phyloP scores from a whole-genome alignment of 1,139 yeast species.

The Candida smagusa region DNA sequence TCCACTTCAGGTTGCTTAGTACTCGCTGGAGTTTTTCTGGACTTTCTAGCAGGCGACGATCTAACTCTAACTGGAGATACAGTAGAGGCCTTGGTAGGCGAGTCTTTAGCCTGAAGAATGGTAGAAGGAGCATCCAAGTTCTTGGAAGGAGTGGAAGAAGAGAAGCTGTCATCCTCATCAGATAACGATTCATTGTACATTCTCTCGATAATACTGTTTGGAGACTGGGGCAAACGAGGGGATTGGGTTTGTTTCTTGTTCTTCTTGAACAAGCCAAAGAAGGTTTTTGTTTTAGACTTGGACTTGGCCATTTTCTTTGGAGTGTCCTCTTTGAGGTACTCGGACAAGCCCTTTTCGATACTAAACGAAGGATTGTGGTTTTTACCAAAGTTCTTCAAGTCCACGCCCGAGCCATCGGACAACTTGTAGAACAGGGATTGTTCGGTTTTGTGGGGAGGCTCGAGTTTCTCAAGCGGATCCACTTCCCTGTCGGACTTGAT shows the following conservation, averaged over 20 bases:
- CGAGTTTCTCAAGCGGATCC: not conserved
- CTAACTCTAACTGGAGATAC: constrained; percentile 1
- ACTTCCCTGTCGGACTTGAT: constrained; percentile 3
- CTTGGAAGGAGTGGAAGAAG: not conserved
- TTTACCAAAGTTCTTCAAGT: constrained; percentile 42
- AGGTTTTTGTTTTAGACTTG: constrained; percentile 17
- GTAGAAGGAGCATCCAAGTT: not conserved
- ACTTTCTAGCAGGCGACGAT: not conserved
- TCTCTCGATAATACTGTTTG: constrained; percentile 11
- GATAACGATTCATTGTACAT: constrained; percentile 5
- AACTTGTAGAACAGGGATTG: constrained; percentile 21
- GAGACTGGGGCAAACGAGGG: constrained; percentile 17
- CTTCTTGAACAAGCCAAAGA: constrained; percentile 26
- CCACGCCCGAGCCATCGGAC: constrained; percentile 40
- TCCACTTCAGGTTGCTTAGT: not conserved
- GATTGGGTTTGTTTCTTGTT: constrained; percentile 11
- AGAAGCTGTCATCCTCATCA: not conserved
- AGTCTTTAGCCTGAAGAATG: not conserved
- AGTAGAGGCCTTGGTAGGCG: not conserved
- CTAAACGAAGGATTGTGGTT: constrained; percentile 38
- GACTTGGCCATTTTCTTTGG: constrained; percentile 7
- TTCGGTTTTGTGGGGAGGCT: constrained; percentile 3
- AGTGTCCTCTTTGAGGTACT: constrained; percentile 11
- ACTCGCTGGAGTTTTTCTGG: constrained; percentile 2
- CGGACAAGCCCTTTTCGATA: constrained; percentile 16